phyloP scores from a whole-genome alignment of 306 rosid species.

The Senna siamea region DNA sequence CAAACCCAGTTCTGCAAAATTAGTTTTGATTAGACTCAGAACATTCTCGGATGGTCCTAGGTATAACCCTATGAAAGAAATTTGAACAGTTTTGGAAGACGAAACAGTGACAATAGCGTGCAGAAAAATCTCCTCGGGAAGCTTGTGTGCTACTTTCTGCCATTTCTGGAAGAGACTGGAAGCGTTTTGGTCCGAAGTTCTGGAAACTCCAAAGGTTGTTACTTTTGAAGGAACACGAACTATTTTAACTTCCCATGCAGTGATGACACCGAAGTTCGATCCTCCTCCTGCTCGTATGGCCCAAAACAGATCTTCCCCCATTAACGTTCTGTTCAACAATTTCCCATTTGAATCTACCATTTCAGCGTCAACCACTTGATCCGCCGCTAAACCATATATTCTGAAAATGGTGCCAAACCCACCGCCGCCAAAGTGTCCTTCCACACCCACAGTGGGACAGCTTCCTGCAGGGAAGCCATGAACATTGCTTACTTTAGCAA shows the following conservation, averaged over 20 bases:
- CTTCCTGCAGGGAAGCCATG: conserved; percentile 48
- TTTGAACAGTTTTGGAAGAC: conserved; percentile 10
- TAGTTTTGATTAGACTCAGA: conserved; percentile 21
- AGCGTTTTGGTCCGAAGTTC: conserved; percentile 29
- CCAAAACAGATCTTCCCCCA: conserved; percentile 53
- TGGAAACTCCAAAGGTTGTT: conserved; percentile 36
- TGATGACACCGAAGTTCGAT: conserved; percentile 41
- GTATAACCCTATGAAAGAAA: conserved; percentile 38
- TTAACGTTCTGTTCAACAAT: conserved; percentile 28
- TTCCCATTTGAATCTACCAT: conserved; percentile 39
- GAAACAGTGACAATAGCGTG: not conserved
- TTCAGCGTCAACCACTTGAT: conserved; percentile 39
- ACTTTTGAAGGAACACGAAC: conserved; percentile 38
- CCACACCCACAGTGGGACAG: conserved; percentile 42
- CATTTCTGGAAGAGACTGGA: conserved; percentile 30
- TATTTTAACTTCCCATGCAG: conserved; percentile 43
- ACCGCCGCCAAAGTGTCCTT: conserved; percentile 50
- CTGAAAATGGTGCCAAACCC: conserved; percentile 44
- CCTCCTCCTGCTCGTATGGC: conserved; percentile 53
- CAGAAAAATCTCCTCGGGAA: conserved; percentile 38
- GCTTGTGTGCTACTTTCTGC: conserved; percentile 33
- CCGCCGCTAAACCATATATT: conserved; percentile 42
- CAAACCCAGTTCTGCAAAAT: conserved; percentile 42
- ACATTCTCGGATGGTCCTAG: conserved; percentile 39
- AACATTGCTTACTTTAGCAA: conserved; percentile 26